Evolutionary conservation across 441 rosid species (phyloP).

Genomic region (Brassica balearica): DNA sequence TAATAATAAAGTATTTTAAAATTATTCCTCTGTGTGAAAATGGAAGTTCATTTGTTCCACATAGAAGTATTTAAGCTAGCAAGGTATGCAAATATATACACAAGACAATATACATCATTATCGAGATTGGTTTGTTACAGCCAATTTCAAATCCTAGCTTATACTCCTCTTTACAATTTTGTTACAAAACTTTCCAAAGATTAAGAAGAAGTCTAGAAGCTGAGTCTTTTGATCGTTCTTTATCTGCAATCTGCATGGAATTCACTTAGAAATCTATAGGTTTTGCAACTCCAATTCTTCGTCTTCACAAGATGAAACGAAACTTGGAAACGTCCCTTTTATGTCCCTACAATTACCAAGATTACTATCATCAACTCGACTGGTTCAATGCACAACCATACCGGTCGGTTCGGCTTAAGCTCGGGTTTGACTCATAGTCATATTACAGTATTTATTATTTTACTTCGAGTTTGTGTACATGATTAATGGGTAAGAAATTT

Average conservation of each 20-base stretch:
- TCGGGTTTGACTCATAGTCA: neutral
- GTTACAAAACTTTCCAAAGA: too few species aligned
- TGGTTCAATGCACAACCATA: conserved; percentile 4
- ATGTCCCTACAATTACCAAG: conserved; percentile 65
- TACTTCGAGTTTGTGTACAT: neutral
- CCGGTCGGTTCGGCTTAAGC: conserved; percentile 3
- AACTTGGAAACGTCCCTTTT: conserved; percentile 80
- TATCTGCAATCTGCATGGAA: neutral
- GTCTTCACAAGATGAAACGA: conserved; percentile 57
- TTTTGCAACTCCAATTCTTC: conserved; percentile 59
- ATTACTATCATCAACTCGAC: neutral
- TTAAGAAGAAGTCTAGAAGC: conserved; percentile 3
- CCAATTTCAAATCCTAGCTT: too few species aligned
- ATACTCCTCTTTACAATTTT: too few species aligned
- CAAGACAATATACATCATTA: too few species aligned
- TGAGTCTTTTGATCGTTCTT: neutral
- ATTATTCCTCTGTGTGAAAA: too few species aligned
- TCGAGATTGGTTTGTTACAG: too few species aligned
- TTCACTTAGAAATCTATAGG: neutral
- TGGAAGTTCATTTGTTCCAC: too few species aligned
- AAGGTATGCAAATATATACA: too few species aligned
- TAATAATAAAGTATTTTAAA: too few species aligned
- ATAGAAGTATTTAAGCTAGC: too few species aligned
- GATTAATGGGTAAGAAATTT: neutral
- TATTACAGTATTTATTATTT: neutral